phyloP scores from a whole-genome alignment of 2,329 filamentous ascomycete genomes.

The Colletotrichum chrysophilum region DNA sequence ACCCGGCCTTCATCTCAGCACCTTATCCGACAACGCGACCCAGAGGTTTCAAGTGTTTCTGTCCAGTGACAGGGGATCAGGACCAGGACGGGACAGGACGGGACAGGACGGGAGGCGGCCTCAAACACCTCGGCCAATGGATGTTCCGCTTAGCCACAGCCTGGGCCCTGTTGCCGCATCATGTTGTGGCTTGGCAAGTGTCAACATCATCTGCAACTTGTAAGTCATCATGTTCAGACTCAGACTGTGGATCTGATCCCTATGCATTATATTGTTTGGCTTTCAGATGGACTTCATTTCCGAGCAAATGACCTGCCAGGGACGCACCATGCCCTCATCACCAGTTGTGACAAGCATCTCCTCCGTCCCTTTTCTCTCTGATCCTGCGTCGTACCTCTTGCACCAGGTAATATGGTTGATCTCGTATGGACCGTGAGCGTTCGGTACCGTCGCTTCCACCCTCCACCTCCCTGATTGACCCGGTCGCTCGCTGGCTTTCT shows the following conservation, averaged over 20 bases:
- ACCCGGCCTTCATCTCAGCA: not conserved
- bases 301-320: constrained; percentile 68
- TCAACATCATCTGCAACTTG: not conserved
- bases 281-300: not conserved
- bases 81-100: not conserved
- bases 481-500: not conserved
- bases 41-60: not conserved
- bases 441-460: constrained; percentile 70
- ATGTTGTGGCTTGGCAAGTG: not conserved
- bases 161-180: not conserved
- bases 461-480: constrained; percentile 62
- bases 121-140: not conserved
- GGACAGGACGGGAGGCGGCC: not conserved
- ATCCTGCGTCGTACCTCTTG: constrained; percentile 71
- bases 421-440: constrained; percentile 90
- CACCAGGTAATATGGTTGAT: constrained; percentile 94
- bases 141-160: not conserved
- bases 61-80: not conserved
- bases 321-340: constrained; percentile 86
- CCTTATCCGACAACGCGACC: not conserved
- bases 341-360: constrained; percentile 92
- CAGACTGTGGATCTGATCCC: not conserved
- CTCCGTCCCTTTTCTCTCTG: constrained; percentile 62
- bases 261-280: not conserved
- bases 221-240: not conserved